A percentile compares a stretch with the other conserved stretches of the same genome.
phyloP scores from a whole-genome alignment of 2,329 filamentous ascomycete genomes.

The Penicillium sp. region DNA sequence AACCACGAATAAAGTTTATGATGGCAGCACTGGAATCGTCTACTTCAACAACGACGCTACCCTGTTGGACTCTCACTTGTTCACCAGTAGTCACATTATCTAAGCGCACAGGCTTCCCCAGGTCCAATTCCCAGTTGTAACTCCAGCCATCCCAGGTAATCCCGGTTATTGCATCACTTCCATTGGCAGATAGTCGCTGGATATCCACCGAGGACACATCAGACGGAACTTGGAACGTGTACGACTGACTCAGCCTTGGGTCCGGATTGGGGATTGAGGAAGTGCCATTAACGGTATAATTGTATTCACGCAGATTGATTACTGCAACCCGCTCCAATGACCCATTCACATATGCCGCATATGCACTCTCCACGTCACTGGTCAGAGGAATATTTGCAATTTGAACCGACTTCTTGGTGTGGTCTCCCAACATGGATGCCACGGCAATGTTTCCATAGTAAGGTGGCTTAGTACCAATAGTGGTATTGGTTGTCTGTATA shows the following conservation, averaged over 20 bases:
- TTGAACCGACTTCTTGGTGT: neutral
- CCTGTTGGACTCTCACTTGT: neutral
- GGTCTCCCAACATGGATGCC: constrained; percentile 12
- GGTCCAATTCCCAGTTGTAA: constrained; percentile 8
- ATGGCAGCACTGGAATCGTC: neutral
- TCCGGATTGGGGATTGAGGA: neutral
- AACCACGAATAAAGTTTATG: neutral
- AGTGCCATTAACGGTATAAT: constrained; percentile 2
- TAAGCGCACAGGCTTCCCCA: constrained; percentile 7
- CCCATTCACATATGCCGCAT: constrained; percentile 11
- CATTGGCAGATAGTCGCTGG: constrained; percentile 10
- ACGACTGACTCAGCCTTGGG: constrained; percentile 16
- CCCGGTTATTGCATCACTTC: constrained; percentile 7
- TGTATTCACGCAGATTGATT: constrained; percentile 11
- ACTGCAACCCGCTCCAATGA: constrained; percentile 9
- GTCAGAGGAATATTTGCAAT: constrained; percentile 5
- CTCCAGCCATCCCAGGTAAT: constrained; percentile 13
- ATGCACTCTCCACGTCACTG: constrained; percentile 13
- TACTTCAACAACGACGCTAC: neutral
- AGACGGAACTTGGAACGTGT: constrained; percentile 18
- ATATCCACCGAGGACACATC: neutral
- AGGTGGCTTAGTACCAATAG: constrained; percentile 7
- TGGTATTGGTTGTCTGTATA: constrained; percentile 2
- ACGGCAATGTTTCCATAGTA: constrained; percentile 13
- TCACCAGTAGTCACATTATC: constrained; percentile 5